Base-by-base conservation (phyloP, 2,329 filamentous ascomycete genomes). In the Diplodia sapinea region DNA sequence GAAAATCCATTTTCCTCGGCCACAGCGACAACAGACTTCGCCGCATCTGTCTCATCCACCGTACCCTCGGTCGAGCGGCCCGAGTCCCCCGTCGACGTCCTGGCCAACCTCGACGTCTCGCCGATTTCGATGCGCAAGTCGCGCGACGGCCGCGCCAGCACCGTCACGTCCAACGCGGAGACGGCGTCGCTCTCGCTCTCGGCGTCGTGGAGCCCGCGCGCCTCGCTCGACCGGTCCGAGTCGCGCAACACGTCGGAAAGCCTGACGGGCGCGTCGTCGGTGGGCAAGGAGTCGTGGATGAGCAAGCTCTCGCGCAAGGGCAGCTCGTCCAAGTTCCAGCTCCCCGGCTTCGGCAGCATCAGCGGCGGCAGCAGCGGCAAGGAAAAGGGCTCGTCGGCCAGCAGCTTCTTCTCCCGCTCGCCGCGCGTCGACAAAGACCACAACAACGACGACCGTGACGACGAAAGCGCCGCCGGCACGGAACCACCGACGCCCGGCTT, bases 241-340 rank as follows among this genome's bases (percentile, higher is more conserved):
- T 80, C 78, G 6, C 78, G 80, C 50, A 76, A 77, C 0, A 47
- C 43, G 43, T 78, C 77, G 0, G 77, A 80, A 20, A 73, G 43
- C 69, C 75, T 51, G 72, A 65, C 29, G 20, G 67, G 66, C 26
- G 26, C 26, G 55, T 73, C 76, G 2, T 69, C 76, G 20, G 49
- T 40, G 3, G 78, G 80, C 68, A 83, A 81, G 65, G 82, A 83
- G 61, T 78, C 77, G 1, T 82, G 84, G 71, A 84, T 84, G 81
- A 78, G 80, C 68, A 84, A 84, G 69, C 77, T 85, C 49, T 79
- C 79, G 4, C 80, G 82, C 65, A 85, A 85, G 72, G 78, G 77
- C 43, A 80, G 77, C 68, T 79, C 80, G 0, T 79, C 77, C 65
- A 83, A 83, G 64, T 83, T 84, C 72, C 70, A 70, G 1, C 75